These are phyloP conservation scores for Flaveria sonorensis DNA, from an alignment of 129 eudicot genomes.

Conservation along the genomic window DNA sequence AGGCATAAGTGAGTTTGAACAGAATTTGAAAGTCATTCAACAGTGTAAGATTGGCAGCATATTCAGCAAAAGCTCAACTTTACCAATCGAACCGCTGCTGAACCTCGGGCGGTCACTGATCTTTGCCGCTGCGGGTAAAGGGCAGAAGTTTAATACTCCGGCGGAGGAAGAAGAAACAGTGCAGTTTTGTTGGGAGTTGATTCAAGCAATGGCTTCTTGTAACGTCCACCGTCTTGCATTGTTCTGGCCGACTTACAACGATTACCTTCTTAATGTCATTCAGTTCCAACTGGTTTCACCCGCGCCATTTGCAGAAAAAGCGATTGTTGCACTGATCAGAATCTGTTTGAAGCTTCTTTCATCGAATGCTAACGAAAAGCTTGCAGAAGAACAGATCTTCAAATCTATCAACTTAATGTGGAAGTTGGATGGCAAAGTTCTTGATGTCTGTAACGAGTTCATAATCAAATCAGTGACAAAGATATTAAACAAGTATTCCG, in stretches of 20 bases:
- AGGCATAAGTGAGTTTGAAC: conserved; percentile 81
- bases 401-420: conserved; percentile 82
- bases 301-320: conserved; percentile 80
- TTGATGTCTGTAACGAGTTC: conserved; percentile 71
- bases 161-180: conserved; percentile 92
- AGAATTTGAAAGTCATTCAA: conserved; percentile 76
- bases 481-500: conserved; percentile 55
- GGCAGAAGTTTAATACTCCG: conserved; percentile 87
- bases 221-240: conserved; percentile 52
- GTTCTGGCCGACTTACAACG: conserved; percentile 82
- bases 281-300: conserved; percentile 80
- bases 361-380: conserved; percentile 47
- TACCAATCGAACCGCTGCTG: conserved; percentile 64
- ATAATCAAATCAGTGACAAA: conserved; percentile 46
- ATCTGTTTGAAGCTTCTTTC: conserved; percentile 54
- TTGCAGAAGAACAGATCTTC: conserved; percentile 67
- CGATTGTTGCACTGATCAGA: conserved; percentile 56
- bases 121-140: conserved; percentile 87
- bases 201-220: conserved; percentile 44
- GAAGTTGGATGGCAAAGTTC: conserved; percentile 76
- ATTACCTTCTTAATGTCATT: conserved; percentile 57
- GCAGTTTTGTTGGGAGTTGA: conserved; percentile 84
- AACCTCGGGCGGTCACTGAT: conserved; percentile 76
- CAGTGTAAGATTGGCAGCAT: conserved; percentile 82
- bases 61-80: conserved; percentile 58